Evolutionary conservation across 768 basidiomycete genomes (phyloP), one percentile per base, ranked within the genome.

Genomic region (Neoboletus subvelutipes): DNA sequence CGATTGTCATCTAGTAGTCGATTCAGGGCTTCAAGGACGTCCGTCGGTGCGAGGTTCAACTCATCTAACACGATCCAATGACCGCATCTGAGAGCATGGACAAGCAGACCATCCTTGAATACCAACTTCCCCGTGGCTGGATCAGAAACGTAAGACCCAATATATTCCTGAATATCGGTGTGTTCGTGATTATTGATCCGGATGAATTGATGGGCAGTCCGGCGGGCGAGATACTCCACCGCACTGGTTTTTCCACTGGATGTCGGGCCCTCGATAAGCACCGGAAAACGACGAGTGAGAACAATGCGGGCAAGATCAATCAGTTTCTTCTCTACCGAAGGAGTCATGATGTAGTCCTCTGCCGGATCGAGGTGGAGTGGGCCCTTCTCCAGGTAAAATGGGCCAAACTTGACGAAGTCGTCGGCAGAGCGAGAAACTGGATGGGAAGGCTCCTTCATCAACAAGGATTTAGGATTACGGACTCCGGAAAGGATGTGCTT

Each of bases 141-240:
- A 70, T 98, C 94, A 3, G 97, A 95, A 24, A 95, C 85, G 67
- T 99, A 99, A 0, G 94, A 94, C 3, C 97, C 97, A 45, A 98
- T 80, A 67, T 99, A 99, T 69, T 99, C 97, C 67, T 99, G 97
- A 49, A 99, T 97, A 68, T 99, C 97, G 6, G 97, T 99, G 67
- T 98, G 97, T 61, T 99, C 97, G 75, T 99, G 97, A 66, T 99
- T 99, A 76, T 99, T 99, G 80, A 99, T 98, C 40, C 97, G 91
- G 31, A 99, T 86, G 72, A 98, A 98, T 36, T 83, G 85, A 76
- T 99, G 97, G 0, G 97, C 96, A 0, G 94, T 97, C 54, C 90
- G 81, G 58, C 84, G 84, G 6, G 97, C 96, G 29, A 99, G 83
- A 71, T 95, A 98, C 74, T 98, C 95, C 45, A 99, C 86, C 1